A percentile compares a stretch with the other conserved stretches of the same genome.
phyloP scores from a whole-genome alignment of 371 early-diverging fungal species.

The Mycotypha africana region DNA sequence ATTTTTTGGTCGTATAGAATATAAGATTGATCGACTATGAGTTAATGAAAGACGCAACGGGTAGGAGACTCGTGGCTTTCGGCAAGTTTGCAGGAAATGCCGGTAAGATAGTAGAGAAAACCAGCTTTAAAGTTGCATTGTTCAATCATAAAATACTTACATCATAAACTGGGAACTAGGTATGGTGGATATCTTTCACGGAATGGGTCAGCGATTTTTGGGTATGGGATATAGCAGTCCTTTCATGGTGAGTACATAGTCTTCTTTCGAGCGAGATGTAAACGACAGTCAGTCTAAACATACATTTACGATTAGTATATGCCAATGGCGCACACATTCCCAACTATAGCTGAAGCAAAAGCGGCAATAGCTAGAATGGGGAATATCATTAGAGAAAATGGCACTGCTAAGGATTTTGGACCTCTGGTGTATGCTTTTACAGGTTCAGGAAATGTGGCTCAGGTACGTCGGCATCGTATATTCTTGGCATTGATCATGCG shows the following conservation, averaged over 20 bases:
- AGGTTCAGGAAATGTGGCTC: conserved; percentile 94
- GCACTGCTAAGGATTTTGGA: conserved; percentile 82
- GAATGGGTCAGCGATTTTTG: conserved; percentile 87
- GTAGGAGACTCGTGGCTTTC: conserved; percentile 86
- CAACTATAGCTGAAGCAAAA: conserved; percentile 72
- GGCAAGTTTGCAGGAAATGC: conserved; percentile 94
- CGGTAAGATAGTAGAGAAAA: conserved; percentile 38
- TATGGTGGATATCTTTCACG: conserved; percentile 91
- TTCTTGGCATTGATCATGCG: no score
- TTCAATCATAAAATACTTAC: neutral
- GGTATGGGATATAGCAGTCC: conserved; percentile 91
- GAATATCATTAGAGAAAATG: conserved; percentile 76
- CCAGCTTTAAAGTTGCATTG: neutral
- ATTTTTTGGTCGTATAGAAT: conserved; percentile 40
- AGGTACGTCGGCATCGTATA: conserved; percentile 41
- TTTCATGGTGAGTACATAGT: conserved; percentile 83
- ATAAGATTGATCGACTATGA: conserved; percentile 95
- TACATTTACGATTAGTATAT: conserved; percentile 62
- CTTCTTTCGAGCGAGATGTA: no score
- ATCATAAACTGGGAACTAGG: conserved; percentile 30
- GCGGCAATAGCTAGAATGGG: conserved; percentile 73
- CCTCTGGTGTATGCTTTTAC: conserved; percentile 91
- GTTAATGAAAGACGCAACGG: conserved; percentile 75
- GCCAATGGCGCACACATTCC: conserved; percentile 87
- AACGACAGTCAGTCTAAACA: no score